phyloP scores from a whole-genome alignment of 768 basidiomycete genomes.

The Calocera cornea region DNA sequence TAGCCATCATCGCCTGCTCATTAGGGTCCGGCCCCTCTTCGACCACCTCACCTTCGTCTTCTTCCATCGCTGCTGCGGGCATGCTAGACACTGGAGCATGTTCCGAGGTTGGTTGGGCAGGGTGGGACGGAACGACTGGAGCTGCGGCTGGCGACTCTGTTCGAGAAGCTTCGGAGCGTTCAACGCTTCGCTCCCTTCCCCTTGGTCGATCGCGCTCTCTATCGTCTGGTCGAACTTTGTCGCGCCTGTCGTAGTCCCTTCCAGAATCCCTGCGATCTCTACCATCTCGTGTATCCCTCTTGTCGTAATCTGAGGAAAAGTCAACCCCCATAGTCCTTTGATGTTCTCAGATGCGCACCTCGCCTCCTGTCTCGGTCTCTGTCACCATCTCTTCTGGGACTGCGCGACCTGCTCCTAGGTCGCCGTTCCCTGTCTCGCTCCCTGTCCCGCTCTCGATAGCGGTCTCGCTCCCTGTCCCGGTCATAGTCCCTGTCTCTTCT shows the following conservation, averaged over 20 bases:
- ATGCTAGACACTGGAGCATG: slow-evolving; percentile 19
- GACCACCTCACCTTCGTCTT: slow-evolving; percentile 15
- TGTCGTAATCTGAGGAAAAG: slow-evolving; percentile 14
- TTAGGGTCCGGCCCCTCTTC: slow-evolving; percentile 29
- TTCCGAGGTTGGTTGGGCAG: neutral
- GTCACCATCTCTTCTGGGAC: slow-evolving; percentile 19
- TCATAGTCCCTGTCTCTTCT: slow-evolving; percentile 35
- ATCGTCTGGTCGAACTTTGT: slow-evolving; percentile 19
- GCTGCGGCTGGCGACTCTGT: neutral
- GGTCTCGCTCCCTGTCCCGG: slow-evolving; percentile 45
- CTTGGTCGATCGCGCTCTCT: neutral
- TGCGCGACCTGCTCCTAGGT: slow-evolving; percentile 4
- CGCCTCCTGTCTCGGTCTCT: slow-evolving; percentile 27
- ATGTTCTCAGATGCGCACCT: slow-evolving; percentile 12
- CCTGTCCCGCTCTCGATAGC: slow-evolving; percentile 28
- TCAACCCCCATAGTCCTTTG: too few relatives aligned
- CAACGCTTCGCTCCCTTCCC: neutral
- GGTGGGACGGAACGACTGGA: neutral
- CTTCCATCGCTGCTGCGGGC: slow-evolving; percentile 38
- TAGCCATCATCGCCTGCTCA: slow-evolving; percentile 69
- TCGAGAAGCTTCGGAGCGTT: neutral
- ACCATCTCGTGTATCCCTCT: slow-evolving; percentile 10
- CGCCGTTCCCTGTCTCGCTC: slow-evolving; percentile 37
- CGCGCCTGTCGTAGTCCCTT: slow-evolving; percentile 14
- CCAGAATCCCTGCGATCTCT: slow-evolving; percentile 27